phyloP scores from a whole-genome alignment of 2,329 filamentous ascomycete species.

The Thelonectria rubi region DNA sequence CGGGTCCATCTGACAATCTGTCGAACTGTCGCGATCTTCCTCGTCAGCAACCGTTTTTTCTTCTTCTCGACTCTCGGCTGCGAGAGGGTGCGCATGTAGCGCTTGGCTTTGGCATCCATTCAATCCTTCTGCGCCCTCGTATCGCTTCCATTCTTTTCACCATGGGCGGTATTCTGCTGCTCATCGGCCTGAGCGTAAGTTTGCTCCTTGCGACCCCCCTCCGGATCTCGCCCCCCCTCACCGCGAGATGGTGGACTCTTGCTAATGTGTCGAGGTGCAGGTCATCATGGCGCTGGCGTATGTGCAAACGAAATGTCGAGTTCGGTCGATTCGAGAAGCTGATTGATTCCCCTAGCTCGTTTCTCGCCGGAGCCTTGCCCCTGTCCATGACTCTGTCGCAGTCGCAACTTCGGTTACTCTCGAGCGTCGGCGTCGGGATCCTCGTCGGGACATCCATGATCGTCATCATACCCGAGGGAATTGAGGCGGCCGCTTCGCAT shows the following conservation, averaged over 20 bases:
- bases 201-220: conserved; percentile 3
- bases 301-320: conserved; percentile 41
- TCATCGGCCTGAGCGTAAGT: conserved; percentile 54
- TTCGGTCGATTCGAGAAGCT: conserved; percentile 31
- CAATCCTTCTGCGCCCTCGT: conserved; percentile 23
- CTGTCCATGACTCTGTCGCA: conserved; percentile 88
- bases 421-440: conserved; percentile 91
- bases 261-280: conserved; percentile 45
- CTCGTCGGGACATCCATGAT: conserved; percentile 94
- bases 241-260: conserved; percentile 13
- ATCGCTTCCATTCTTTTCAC: conserved; percentile 30
- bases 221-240: not conserved
- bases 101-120: conserved; percentile 16
- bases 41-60: conserved; percentile 30
- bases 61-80: conserved; percentile 17
- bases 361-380: conserved; percentile 89
- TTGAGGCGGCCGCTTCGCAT: conserved; percentile 83
- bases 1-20: conserved; percentile 37
- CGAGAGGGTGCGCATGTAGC: conserved; percentile 40
- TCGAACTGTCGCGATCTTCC: conserved; percentile 31
- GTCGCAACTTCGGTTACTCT: conserved; percentile 87
- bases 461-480: conserved; percentile 96
- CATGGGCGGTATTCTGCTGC: conserved; percentile 53
- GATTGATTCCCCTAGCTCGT: conserved; percentile 70
- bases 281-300: conserved; percentile 69